Evolutionary conservation across 257 asterid species (phyloP).

Genomic region (Solanum chilense): DNA sequence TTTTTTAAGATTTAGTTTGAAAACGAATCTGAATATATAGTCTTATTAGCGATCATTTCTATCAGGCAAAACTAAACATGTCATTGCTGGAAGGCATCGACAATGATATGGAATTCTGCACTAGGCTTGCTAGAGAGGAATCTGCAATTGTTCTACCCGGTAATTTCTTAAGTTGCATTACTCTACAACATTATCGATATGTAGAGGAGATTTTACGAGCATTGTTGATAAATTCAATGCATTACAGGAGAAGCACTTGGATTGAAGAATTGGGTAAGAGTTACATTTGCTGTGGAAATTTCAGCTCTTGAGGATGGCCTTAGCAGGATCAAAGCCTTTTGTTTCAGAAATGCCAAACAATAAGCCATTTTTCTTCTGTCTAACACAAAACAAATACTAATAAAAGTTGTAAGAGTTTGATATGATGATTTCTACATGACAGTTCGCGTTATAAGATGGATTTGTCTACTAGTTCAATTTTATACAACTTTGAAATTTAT

Average conservation of each 20-base stretch:
- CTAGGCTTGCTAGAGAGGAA: conserved; percentile 58
- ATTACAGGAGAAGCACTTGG: conserved; percentile 48
- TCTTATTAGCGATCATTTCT: neutral
- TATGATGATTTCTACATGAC: accelerated
- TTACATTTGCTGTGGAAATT: conserved; percentile 45
- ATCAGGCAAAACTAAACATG: conserved; percentile 42
- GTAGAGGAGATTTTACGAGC: neutral
- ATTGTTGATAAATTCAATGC: neutral
- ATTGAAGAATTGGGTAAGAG: conserved; percentile 48
- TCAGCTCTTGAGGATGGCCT: conserved; percentile 44
- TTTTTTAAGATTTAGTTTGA: neutral
- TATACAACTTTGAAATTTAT: too few species aligned
- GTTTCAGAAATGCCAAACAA: conserved; percentile 35
- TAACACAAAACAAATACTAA: neutral
- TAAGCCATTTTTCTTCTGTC: neutral
- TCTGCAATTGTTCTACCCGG: conserved; percentile 57
- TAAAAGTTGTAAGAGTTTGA: neutral
- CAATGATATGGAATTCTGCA: conserved; percentile 50
- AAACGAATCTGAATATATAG: neutral
- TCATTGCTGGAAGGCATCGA: conserved; percentile 26
- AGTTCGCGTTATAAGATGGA: accelerated
- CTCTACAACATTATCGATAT: neutral
- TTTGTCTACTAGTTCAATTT: accelerated
- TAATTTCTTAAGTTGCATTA: neutral
- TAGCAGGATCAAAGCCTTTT: conserved; percentile 50